These are phyloP conservation scores for Tricholoma sp. DNA, from an alignment of 768 basidiomycete genomes.

Conservation along the genomic window DNA sequence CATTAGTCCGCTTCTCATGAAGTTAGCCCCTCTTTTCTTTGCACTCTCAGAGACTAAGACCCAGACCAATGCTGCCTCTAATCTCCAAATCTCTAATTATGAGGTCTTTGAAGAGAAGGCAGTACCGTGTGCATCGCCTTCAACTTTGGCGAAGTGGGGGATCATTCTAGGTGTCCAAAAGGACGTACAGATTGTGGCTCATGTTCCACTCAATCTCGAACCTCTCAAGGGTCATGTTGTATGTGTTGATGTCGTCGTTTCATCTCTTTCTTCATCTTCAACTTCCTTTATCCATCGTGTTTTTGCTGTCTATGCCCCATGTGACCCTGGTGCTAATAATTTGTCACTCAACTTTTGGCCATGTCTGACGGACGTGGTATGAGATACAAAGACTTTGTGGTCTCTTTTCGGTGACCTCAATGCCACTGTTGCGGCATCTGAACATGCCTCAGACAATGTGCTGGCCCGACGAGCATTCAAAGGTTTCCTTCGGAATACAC, in stretches of 20 bases:
- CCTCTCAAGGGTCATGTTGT: conserved; percentile 7
- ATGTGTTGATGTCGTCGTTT: conserved; percentile 8
- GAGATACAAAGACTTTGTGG: background rate
- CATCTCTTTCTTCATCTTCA: background rate
- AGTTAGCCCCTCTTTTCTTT: conserved; percentile 4
- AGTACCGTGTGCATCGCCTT: background rate
- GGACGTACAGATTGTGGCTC: conserved; percentile 4
- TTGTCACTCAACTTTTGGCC: conserved; percentile 8
- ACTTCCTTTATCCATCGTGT: conserved; percentile 7
- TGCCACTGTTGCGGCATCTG: conserved; percentile 8
- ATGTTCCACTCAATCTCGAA: background rate
- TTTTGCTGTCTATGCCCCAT: conserved; percentile 13
- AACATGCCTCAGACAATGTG: conserved; percentile 7
- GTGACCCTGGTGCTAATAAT: conserved; percentile 6
- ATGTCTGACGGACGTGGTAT: conserved; percentile 1
- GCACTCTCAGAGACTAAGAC: conserved; percentile 2
- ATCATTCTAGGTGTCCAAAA: conserved; percentile 7
- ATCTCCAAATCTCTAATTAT: too few species aligned
- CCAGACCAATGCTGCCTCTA: too few species aligned
- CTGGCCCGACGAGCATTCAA: background rate
- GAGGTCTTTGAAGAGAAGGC: too few species aligned
- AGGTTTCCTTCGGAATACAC: conserved; percentile 6
- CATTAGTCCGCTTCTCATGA: too few species aligned
- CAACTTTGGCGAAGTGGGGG: conserved; percentile 3
- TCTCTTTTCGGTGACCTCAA: conserved; percentile 1